Conservation (phyloP, 164 flowering plant species). For the Macadamia tetraphylla region DNA sequence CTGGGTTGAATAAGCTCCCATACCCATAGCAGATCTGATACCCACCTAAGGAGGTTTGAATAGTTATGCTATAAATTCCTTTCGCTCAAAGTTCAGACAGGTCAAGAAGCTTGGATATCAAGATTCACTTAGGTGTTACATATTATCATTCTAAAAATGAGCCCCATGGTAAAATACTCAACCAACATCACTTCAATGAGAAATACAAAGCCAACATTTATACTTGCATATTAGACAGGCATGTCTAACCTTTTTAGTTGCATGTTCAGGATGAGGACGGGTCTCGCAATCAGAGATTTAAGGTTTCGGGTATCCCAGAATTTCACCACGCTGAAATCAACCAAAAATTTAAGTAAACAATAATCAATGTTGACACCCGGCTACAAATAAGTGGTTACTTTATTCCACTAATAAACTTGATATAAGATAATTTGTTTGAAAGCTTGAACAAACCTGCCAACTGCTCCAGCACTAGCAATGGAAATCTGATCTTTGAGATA, state of each 20-base stretch:
- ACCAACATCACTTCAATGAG: background rate
- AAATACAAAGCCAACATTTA: too few species aligned
- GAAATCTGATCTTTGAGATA: conserved; percentile 82
- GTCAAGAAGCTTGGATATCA: background rate
- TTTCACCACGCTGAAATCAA: conserved; percentile 59
- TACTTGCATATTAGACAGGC: background rate
- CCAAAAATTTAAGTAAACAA: background rate
- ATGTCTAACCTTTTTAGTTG: conserved; percentile 41
- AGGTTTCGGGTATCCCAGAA: conserved; percentile 88
- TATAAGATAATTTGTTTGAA: background rate
- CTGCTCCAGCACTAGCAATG: conserved; percentile 92
- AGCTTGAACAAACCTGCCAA: conserved; percentile 51
- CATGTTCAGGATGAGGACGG: conserved; percentile 31
- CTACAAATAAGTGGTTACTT: background rate
- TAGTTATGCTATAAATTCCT: background rate
- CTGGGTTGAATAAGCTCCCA: background rate
- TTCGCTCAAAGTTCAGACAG: background rate
- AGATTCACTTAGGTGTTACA: background rate
- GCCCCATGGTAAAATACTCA: background rate
- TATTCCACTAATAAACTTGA: background rate
- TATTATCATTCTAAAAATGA: too few species aligned
- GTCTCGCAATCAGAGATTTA: conserved; percentile 46
- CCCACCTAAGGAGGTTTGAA: background rate
- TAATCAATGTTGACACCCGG: background rate
- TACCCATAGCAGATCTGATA: too few species aligned